Conservation (phyloP, 2,329 filamentous ascomycete species). For the Cercospora sp. region DNA sequence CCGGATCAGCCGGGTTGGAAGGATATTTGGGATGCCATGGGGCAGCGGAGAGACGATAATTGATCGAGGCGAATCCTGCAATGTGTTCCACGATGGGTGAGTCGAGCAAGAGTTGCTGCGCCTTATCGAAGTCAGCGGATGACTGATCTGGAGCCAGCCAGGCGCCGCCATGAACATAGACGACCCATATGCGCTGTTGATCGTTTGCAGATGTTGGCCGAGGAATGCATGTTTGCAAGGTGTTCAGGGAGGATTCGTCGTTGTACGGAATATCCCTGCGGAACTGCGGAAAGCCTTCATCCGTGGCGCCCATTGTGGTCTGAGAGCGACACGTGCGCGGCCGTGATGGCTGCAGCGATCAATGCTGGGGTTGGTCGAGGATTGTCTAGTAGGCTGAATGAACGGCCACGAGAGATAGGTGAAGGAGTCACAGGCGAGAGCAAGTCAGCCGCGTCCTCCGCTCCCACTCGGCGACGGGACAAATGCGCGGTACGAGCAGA, state of each 20-base stretch:
- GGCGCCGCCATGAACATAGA: slow-evolving; percentile 54
- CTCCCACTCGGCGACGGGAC: background rate
- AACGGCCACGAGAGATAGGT: background rate
- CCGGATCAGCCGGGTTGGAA: slow-evolving; percentile 48
- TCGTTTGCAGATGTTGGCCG: slow-evolving; percentile 31
- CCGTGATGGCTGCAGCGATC: background rate
- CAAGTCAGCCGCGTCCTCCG: background rate
- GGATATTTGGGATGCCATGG: slow-evolving; percentile 48
- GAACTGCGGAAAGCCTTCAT: slow-evolving; percentile 31
- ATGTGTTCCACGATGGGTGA: slow-evolving; percentile 43
- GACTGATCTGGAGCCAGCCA: slow-evolving; percentile 52
- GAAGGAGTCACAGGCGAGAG: background rate
- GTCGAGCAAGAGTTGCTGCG: slow-evolving; percentile 41
- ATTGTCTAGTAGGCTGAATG: background rate
- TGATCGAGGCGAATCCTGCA: slow-evolving; percentile 63
- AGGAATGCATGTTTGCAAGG: slow-evolving; percentile 47
- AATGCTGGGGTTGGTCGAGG: background rate
- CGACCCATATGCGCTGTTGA: slow-evolving; percentile 34
- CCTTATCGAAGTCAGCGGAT: slow-evolving; percentile 40
- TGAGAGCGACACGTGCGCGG: background rate
- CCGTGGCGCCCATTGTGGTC: slow-evolving; percentile 21
- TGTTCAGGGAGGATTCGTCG: slow-evolving; percentile 42
- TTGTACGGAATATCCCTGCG: slow-evolving; percentile 36
- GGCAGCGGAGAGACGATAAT: slow-evolving; percentile 63
- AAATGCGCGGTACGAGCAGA: background rate